phyloP scores from a whole-genome alignment of 768 basidiomycete species.

The Melanogaster broomeanus region DNA sequence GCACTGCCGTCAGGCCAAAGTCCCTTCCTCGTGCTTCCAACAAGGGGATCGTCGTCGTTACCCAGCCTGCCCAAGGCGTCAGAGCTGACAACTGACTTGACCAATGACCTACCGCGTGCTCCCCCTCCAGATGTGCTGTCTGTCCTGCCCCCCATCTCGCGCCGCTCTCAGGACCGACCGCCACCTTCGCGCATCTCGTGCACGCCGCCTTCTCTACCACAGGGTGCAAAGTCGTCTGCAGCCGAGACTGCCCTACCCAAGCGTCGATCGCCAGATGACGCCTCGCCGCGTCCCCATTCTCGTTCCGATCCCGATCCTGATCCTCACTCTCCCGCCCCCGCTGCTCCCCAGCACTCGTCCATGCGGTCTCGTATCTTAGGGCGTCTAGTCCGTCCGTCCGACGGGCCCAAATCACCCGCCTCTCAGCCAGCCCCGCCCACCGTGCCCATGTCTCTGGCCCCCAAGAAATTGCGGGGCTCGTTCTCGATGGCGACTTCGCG shows the following conservation, averaged over 20 bases:
- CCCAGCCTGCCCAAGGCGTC: slow-evolving; percentile 21
- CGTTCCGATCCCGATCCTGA: too few relatives aligned
- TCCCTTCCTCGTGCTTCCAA: slow-evolving; percentile 22
- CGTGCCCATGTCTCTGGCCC: slow-evolving; percentile 1
- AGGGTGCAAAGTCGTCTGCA: neutral
- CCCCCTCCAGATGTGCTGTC: slow-evolving; percentile 28
- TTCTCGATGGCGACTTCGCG: slow-evolving; percentile 15
- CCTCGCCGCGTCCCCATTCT: too few relatives aligned
- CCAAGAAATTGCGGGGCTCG: slow-evolving; percentile 12
- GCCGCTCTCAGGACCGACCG: slow-evolving; percentile 8
- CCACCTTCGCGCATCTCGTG: slow-evolving; percentile 9
- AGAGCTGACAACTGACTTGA: slow-evolving; percentile 10
- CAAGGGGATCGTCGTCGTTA: slow-evolving; percentile 24
- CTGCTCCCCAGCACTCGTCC: slow-evolving; percentile 4
- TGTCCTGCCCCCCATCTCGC: slow-evolving; percentile 23
- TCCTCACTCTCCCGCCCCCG: neutral
- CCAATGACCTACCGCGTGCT: slow-evolving; percentile 8
- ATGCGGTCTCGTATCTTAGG: slow-evolving; percentile 3
- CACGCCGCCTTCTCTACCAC: slow-evolving; percentile 5
- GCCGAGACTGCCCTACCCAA: neutral
- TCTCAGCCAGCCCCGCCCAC: slow-evolving; percentile 10
- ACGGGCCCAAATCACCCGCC: neutral
- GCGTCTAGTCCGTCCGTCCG: slow-evolving; percentile 10
- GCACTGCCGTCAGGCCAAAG: neutral
- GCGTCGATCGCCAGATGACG: neutral